Percentiles rank a stretch among this genome's conserved stretches.
These are phyloP conservation scores for sunflower (Helianthus annuus) DNA, from an alignment of 129 eudicot genomes.

Conservation along the genomic window HanXRQr2.0-SUNRISE NC_035442.2:54329789-54330288, in stretches of 20 bases:
- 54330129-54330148: not conserved
- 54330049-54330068: slow-evolving; percentile 76
- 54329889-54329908: slow-evolving; percentile 82
- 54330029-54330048: slow-evolving; percentile 91
- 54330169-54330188: not conserved
- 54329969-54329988: slow-evolving; percentile 83
- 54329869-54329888: slow-evolving; percentile 92
- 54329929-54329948: slow-evolving; percentile 54
- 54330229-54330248: slow-evolving; percentile 72
- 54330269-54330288: slow-evolving; percentile 72
- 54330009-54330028: slow-evolving; percentile 99
- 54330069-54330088: slow-evolving; percentile 95
- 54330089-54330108: slow-evolving; percentile 94
- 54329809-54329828: too few relatives aligned
- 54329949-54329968: slow-evolving; percentile 93
- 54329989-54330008: slow-evolving; percentile 81
- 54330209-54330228: slow-evolving; percentile 36
- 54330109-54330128: slow-evolving; percentile 90
- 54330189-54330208: too few relatives aligned
- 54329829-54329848: slow-evolving; percentile 8
- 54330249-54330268: slow-evolving; percentile 76
- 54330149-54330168: not conserved
- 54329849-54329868: slow-evolving; percentile 81
- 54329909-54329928: slow-evolving; percentile 63
- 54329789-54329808: too few relatives aligned